Base-by-base conservation (phyloP, 2,329 filamentous ascomycete species). In the Sarocladium kiliense region DNA sequence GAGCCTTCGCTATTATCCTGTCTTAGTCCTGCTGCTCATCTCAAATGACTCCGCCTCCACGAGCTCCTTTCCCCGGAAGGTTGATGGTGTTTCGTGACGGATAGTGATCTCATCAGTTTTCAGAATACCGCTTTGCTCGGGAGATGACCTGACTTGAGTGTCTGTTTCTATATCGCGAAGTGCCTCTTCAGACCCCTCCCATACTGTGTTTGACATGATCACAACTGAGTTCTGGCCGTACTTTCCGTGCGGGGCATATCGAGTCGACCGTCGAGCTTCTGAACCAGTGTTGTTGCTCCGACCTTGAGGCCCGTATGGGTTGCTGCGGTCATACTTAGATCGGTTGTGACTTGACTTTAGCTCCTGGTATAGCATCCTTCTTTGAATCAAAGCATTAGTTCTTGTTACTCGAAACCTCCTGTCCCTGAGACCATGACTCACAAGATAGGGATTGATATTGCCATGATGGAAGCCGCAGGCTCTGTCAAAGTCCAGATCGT, bases 401-500 rank as follows among this genome's bases (percentile, higher is more conserved):
- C 41, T 19, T 41, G 16, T 44, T 25, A 21, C 10, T 19, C 21
- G 18, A 44, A 10, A 6, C n/a, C n/a, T n/a, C n/a, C n/a, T n/a
- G n/a, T n/a, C n/a, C n/a, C n/a, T n/a, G n/a, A n/a, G n/a, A 12
- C 30, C 6, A 32, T 32, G 7, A 61, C 68, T 57, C 58, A 70
- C 67, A 71, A 41, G 2, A 70, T 60, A 1, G 68, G 68, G 21
- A 70, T 66, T 1, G 62, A 70, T 1, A 69, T 61, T 9, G 68
- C 68, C 68, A 71, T 71, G 53, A 71, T 71, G 0, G 68, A 69
- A 1, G 63, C 67, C 1, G 68, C 67, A 3, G 68, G 68, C 34
- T 71, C 68, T 1, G 66, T 62, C 32, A 71, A 32, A 1, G 67
- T 69, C 68, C 68, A 71, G 4, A 71, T 71, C 0, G 66, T 69